Evolutionary conservation across 257 asterid species (phyloP).

Genomic region (Penstemon davidsonii): DNA sequence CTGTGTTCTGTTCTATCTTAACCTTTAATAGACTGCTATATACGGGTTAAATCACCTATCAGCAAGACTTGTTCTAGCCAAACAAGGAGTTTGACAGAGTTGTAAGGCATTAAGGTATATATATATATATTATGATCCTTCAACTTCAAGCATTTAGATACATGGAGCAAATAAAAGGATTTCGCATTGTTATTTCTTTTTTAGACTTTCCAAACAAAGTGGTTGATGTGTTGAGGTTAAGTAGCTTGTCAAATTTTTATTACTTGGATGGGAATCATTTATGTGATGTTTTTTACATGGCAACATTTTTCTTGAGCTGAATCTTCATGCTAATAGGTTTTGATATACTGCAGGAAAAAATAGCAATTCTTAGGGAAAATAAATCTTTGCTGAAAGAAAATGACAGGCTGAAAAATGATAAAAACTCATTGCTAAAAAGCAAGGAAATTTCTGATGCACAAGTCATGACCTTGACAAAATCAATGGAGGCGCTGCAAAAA

Average conservation of each 20-base stretch:
- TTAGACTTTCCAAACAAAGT: background rate
- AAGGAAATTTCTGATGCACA: conserved; percentile 73
- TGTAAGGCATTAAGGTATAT: conserved; percentile 9
- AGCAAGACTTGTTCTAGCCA: background rate
- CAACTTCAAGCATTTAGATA: no score
- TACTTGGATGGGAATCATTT: conserved; percentile 14
- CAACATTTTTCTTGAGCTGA: conserved; percentile 14
- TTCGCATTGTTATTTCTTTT: background rate
- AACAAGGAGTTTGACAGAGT: background rate
- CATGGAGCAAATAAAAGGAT: background rate
- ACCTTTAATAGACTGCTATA: conserved; percentile 15
- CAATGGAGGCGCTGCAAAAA: conserved; percentile 82
- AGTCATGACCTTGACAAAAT: conserved; percentile 62
- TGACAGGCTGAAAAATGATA: conserved; percentile 63
- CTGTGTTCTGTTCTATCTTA: conserved; percentile 5
- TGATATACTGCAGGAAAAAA: conserved; percentile 70
- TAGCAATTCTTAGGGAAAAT: conserved; percentile 69
- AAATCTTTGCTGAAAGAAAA: conserved; percentile 69
- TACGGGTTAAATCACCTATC: background rate
- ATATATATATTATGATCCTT: no score
- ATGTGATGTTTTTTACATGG: conserved; percentile 10
- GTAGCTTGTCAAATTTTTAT: conserved; percentile 1
- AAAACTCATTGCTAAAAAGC: conserved; percentile 58
- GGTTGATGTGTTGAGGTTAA: conserved; percentile 6
- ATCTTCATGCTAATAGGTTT: conserved; percentile 30